Evolutionary conservation across 1,284 basidiomycete species (phyloP).

Genomic region (Cystobasidium pallidum): DNA sequence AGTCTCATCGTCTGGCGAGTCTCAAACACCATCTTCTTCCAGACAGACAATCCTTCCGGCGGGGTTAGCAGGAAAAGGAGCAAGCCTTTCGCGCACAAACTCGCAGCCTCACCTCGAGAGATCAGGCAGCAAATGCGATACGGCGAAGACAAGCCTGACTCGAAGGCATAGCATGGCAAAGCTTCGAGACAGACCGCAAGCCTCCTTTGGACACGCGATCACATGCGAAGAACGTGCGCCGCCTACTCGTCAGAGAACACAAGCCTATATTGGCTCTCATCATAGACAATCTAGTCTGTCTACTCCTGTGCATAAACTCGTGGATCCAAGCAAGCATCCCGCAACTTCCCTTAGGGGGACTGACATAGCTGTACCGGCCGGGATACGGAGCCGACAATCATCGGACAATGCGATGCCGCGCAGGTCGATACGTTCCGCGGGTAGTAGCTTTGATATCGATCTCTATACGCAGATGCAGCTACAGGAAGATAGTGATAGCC

Average conservation of each 20-base stretch:
- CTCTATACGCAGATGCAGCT: slow-evolving; percentile 37
- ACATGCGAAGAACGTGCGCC: slow-evolving; percentile 21
- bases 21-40: background rate
- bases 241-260: slow-evolving; percentile 3
- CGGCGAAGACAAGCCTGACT: background rate
- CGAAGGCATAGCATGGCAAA: slow-evolving; percentile 7
- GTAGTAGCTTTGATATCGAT: slow-evolving; percentile 39
- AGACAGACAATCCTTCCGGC: background rate
- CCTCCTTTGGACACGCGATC: slow-evolving; percentile 35
- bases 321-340: background rate
- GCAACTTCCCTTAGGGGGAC: background rate
- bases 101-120: background rate
- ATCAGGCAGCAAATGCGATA: background rate
- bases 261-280: slow-evolving; percentile 19
- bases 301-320: background rate
- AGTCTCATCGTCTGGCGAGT: background rate
- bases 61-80: background rate
- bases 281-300: slow-evolving; percentile 9
- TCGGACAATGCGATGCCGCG: slow-evolving; percentile 31
- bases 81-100: slow-evolving; percentile 1
- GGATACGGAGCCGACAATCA: slow-evolving; percentile 13
- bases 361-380: background rate
- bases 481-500: slow-evolving; percentile 24
- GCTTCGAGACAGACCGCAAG: background rate
- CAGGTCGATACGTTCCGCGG: slow-evolving; percentile 29